Conservation (phyloP, 2,329 filamentous ascomycete genomes). For the Pseudocercospora vitis region DNA sequence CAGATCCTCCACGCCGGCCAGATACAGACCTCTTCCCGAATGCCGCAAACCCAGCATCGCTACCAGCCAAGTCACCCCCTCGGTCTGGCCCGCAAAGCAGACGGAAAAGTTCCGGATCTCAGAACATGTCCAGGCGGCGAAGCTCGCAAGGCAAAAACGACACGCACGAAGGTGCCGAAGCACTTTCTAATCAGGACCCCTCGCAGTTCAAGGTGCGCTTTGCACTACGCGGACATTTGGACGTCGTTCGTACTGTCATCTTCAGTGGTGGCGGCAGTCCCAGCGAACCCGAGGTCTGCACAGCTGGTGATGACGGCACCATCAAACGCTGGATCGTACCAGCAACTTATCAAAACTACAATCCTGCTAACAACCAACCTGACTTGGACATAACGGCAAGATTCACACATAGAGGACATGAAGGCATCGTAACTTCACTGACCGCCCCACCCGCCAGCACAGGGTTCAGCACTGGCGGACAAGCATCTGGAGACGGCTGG, state of each 20-base stretch:
- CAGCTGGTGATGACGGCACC: constrained; percentile 89
- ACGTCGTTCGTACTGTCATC: constrained; percentile 90
- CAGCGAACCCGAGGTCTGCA: constrained; percentile 94
- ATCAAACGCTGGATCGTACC: constrained; percentile 98
- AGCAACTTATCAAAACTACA: constrained; percentile 63
- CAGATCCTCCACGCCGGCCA: constrained; percentile 62
- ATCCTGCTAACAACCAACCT: constrained; percentile 48
- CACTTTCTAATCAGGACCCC: constrained; percentile 60
- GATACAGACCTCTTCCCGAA: constrained; percentile 87
- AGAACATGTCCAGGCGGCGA: constrained; percentile 57
- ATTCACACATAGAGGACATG: constrained; percentile 92
- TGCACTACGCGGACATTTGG: constrained; percentile 85
- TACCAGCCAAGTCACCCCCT: constrained; percentile 76
- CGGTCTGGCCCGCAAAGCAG: constrained; percentile 66
- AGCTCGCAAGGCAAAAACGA: constrained; percentile 61
- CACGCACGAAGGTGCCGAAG: constrained; percentile 48
- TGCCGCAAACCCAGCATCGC: constrained; percentile 60
- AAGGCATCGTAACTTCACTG: constrained; percentile 83
- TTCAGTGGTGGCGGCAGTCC: constrained; percentile 96
- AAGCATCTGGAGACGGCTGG: constrained; percentile 91
- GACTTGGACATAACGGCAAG: constrained; percentile 91
- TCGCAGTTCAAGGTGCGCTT: constrained; percentile 90
- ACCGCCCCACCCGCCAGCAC: constrained; percentile 84
- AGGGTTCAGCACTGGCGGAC: constrained; percentile 84
- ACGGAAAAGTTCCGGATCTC: constrained; percentile 70